These are phyloP conservation scores for Syzygium aqueum DNA, from an alignment of 345 rosid genomes.

Conservation along the genomic window DNA sequence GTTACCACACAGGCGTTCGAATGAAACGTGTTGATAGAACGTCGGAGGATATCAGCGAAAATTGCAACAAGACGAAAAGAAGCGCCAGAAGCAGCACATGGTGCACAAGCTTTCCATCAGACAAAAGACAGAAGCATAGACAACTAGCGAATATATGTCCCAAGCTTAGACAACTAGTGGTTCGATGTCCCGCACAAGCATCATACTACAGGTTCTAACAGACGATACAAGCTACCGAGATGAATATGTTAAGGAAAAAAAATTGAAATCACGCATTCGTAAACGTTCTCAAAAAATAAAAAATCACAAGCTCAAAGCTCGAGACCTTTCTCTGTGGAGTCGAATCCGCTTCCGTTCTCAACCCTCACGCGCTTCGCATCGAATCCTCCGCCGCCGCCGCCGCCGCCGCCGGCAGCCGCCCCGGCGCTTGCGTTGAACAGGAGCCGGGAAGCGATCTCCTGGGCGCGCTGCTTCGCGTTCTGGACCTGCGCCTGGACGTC, in stretches of 20 bases:
- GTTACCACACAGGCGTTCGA: not conserved
- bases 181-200: not conserved
- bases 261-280: not conserved
- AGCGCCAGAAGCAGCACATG: not conserved
- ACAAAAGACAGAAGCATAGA: not conserved
- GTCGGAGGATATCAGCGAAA: not conserved
- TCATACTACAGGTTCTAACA: not conserved
- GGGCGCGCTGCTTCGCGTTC: conserved; percentile 83
- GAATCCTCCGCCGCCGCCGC: conserved; percentile 18
- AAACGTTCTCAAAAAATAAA: not conserved
- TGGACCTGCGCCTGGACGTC: conserved; percentile 41
- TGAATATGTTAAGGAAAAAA: not conserved
- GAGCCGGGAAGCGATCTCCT: conserved; percentile 91
- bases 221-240: not conserved
- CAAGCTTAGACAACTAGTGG: not conserved
- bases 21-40: not conserved
- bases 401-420: conserved; percentile 19
- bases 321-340: conserved; percentile 49
- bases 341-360: conserved; percentile 54
- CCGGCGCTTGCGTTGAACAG: conserved; percentile 11
- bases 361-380: conserved; percentile 80
- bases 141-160: not conserved
- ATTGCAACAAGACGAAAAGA: not conserved
- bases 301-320: conserved; percentile 39
- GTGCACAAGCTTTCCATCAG: not conserved